phyloP scores from a whole-genome alignment of 1,139 yeast genomes.

The Wickerhamomyces sp. region DNA sequence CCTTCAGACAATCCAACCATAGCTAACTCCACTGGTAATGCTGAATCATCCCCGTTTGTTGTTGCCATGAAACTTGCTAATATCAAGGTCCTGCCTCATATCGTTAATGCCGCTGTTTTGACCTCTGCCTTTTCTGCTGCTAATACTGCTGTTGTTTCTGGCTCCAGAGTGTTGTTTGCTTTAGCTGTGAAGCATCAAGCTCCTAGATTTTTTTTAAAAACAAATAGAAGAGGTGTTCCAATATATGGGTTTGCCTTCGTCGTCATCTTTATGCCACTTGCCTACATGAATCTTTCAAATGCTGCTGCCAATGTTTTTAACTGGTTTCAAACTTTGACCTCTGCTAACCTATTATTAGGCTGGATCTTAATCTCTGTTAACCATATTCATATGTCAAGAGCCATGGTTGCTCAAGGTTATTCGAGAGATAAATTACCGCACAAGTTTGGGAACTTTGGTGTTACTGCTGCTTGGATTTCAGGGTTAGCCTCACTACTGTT shows the following conservation, averaged over 20 bases:
- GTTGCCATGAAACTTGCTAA: slow-evolving; percentile 46
- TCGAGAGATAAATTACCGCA: slow-evolving; percentile 30
- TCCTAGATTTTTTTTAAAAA: slow-evolving; percentile 39
- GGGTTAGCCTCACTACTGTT: slow-evolving; percentile 29
- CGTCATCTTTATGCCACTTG: slow-evolving; percentile 31
- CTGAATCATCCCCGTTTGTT: slow-evolving; percentile 43
- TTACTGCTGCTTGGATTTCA: slow-evolving; percentile 30
- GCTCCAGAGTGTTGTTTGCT: slow-evolving; percentile 41
- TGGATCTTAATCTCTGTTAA: slow-evolving; percentile 27
- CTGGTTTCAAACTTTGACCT: slow-evolving; percentile 19
- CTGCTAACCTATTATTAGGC: slow-evolving; percentile 15
- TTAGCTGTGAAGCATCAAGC: slow-evolving; percentile 45
- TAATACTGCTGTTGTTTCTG: slow-evolving; percentile 37
- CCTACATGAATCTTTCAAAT: slow-evolving; percentile 33
- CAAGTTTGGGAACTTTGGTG: slow-evolving; percentile 4
- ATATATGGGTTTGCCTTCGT: slow-evolving; percentile 32
- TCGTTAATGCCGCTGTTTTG: slow-evolving; percentile 45
- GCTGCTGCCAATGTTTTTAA: slow-evolving; percentile 31
- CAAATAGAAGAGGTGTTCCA: slow-evolving; percentile 29
- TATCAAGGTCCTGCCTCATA: slow-evolving; percentile 43
- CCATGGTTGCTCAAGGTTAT: slow-evolving; percentile 31
- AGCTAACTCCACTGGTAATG: slow-evolving; percentile 35
- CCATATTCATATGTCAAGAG: slow-evolving; percentile 27
- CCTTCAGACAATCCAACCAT: slow-evolving; percentile 36
- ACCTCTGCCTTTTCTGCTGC: slow-evolving; percentile 52